phyloP scores from a whole-genome alignment of 768 basidiomycete species.

The Leccinum disarticulatum region DNA sequence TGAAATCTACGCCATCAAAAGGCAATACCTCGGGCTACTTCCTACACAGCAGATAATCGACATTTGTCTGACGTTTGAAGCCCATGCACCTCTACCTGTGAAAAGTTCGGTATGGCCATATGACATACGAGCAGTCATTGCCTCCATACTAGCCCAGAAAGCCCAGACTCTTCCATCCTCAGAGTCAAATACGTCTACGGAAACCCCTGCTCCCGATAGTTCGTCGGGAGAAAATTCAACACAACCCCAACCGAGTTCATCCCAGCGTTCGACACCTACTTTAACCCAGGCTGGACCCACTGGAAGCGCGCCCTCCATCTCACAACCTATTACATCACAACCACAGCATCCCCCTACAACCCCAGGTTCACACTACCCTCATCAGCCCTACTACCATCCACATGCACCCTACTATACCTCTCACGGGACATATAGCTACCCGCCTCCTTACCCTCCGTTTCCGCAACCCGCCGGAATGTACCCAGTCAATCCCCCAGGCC shows the following conservation, averaged over 20 bases:
- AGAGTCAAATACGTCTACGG: conserved; percentile 10
- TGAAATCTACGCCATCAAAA: conserved; percentile 60
- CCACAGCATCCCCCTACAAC: conserved; percentile 22
- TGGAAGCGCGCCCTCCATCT: conserved; percentile 14
- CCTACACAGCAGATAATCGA: conserved; percentile 74
- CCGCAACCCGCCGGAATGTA: conserved; percentile 35
- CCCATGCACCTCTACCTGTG: conserved; percentile 63
- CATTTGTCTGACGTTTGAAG: conserved; percentile 70
- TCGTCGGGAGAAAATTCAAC: conserved; percentile 14
- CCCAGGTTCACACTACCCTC: conserved; percentile 43
- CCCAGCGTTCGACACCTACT: conserved; percentile 19
- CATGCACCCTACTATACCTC: conserved; percentile 66
- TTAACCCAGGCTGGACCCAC: conserved; percentile 28
- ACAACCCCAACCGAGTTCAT: conserved; percentile 19
- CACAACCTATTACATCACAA: conserved; percentile 22
- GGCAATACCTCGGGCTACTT: conserved; percentile 67
- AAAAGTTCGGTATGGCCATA: conserved; percentile 71
- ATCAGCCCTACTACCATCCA: conserved; percentile 59
- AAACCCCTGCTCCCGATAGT: conserved; percentile 17
- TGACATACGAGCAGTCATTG: conserved; percentile 65
- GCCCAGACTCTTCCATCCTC: conserved; percentile 20
- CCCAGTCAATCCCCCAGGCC: conserved; percentile 27
- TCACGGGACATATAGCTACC: conserved; percentile 38
- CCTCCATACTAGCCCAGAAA: conserved; percentile 41
- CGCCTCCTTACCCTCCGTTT: conserved; percentile 36